Evolutionary conservation across 2,329 filamentous ascomycete genomes (phyloP), one percentile per base, ranked within the genome.

Genomic region (Xylaria sp.): DNA sequence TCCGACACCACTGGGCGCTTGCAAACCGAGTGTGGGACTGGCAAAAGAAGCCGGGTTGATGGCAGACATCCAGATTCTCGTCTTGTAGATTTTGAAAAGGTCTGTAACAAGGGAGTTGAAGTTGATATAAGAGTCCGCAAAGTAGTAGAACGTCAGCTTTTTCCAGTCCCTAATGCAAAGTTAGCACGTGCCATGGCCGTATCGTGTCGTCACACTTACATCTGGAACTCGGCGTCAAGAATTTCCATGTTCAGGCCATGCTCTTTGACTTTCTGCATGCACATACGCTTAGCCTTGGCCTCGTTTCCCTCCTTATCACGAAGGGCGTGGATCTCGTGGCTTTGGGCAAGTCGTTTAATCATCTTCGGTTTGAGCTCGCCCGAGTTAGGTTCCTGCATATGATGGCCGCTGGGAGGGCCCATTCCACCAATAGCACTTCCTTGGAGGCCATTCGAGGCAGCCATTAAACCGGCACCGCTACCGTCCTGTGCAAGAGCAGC

Each of bases 11-110:
- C 85, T 87, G 1, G 88, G 85, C 2, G 87, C 85, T 71, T 88
- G 86, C 19, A 92, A 78, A 30, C 88, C 88, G 53, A 90, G 79
- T 2, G 85, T 86, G 16, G 90, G 89, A 63, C 87, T 92, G 23
- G 90, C 90, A 74, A 97, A 97, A 0, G 93, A 97, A 4, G 93
- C 94, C 6, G 94, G 94, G 72, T 99, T 99, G 74, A 99, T 96
- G 3, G 94, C 94, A 3, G 93, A 97, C 91, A 99, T 96, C 94
- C 94, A 99, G 69, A 99, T 99, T 68, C 95, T 86, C 19, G 93
- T 96, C 79, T 99, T 99, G 82, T 97, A 99, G 63, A 97, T 93
- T 76, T 97, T 97, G 83, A 97, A 99, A 10, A 99, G 81, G 72
- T 99, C 94, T 0, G 92, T 96, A 56, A 99, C 94, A 13, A 99